These are phyloP conservation scores for Nakazawaea molendinolei DNA, from an alignment of 805 yeast genomes.

Conservation along the genomic window DNA sequence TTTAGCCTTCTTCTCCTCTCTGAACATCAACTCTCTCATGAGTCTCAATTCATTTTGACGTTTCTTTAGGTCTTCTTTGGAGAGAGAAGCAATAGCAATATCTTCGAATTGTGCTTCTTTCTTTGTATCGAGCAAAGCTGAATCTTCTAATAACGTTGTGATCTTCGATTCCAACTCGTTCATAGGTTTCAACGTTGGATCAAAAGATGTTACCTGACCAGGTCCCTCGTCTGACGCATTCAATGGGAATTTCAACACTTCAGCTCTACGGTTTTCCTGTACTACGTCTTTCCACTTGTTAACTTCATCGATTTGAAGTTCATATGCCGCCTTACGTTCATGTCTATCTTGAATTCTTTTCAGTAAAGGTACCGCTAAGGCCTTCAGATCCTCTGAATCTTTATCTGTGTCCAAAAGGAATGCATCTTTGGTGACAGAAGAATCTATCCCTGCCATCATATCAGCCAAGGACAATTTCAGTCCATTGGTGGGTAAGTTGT, in stretches of 20 bases:
- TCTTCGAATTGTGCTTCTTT: constrained; percentile 84
- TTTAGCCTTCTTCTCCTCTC: constrained; percentile 88
- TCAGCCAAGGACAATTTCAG: constrained; percentile 59
- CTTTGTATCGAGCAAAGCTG: constrained; percentile 64
- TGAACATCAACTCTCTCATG: constrained; percentile 94
- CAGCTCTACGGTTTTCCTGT: constrained; percentile 73
- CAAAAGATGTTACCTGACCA: constrained; percentile 44
- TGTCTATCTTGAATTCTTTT: constrained; percentile 77
- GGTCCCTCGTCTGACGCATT: constrained; percentile 36
- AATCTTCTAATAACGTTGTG: constrained; percentile 50
- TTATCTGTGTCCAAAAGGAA: constrained; percentile 33
- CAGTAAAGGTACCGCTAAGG: constrained; percentile 78
- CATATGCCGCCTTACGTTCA: constrained; percentile 87
- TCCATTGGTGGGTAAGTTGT: constrained; percentile 55
- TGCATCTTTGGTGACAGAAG: constrained; percentile 43
- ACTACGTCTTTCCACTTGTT: constrained; percentile 85
- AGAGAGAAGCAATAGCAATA: constrained; percentile 71
- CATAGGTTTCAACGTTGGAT: constrained; percentile 37
- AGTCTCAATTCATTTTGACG: constrained; percentile 77
- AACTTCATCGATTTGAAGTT: constrained; percentile 79
- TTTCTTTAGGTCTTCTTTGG: constrained; percentile 71
- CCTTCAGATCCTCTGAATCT: constrained; percentile 28
- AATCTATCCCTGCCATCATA: constrained; percentile 63
- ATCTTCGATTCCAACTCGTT: constrained; percentile 66
- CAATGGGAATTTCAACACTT: constrained; percentile 74